Base-by-base conservation (phyloP, 2,329 filamentous ascomycete genomes). In the Rosellinia necatrix region DNA sequence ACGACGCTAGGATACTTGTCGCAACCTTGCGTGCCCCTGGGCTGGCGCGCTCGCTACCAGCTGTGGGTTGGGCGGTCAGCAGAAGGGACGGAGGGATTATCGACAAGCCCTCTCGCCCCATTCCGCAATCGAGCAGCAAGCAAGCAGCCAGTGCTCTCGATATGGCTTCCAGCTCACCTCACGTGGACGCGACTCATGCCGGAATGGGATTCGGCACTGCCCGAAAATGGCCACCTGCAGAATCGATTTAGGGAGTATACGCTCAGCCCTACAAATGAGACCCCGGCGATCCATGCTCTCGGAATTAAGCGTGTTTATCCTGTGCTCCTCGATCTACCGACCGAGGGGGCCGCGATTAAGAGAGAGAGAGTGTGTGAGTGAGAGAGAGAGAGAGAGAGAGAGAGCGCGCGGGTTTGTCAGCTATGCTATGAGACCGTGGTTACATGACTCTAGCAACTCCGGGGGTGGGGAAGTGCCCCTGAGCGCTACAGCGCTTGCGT, bases 221-320 rank as follows among this genome's bases (percentile, higher is more conserved):
- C 65, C 65, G 49, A 65, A 66, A 66, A 62, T 58, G 60, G 65
- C 40, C 51, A 54, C 53, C 40, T 66, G 65, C 65, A 68, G 65
- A 60, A 64, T 60, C 60, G 57, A 66, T 62, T n/a, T 58, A 62
- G 60, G 60, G 56, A 60, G 56, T 54, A 24, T 50, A 43, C 19
- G 30, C 56, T 61, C 59, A 61, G 59, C 59, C 59, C 59, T 61
- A 61, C 42, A 59, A 53, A 52, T 55, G 56, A 61, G 46, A 49
- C 46, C 49, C 52, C 43, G 46, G 55, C 55, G 35, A 49, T 49
- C 58, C 56, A 49, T 54, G 49, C 46, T 32, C n/a, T 54, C 48
- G 55, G 56, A 52, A 49, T 50, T 37, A 15, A 15, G 3, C 29
- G 29, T 27, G n/a, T n/a, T 19, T 32, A 51, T 42, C 27, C 21